Percentiles rank a stretch among this genome's conserved stretches.
Evolutionary conservation across 129 eudicot species (phyloP).

Genomic region (Flaveria trinervia): DNA sequence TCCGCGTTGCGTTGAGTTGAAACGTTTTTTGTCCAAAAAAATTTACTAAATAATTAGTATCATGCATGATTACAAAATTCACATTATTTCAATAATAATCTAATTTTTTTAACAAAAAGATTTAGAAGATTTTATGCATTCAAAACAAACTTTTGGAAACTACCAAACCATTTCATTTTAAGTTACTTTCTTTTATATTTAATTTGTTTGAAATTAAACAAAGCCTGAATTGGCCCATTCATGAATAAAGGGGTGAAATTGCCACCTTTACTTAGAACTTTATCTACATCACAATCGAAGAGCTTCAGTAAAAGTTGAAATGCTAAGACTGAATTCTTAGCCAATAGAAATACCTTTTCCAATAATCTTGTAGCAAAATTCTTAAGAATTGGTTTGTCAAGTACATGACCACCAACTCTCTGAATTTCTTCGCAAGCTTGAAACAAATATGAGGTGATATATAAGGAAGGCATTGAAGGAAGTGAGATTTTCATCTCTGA

Average conservation of each 20-base stretch:
- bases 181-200: background rate
- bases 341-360: slow-evolving; percentile 58
- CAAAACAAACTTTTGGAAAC: background rate
- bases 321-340: background rate
- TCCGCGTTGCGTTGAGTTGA: background rate
- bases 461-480: slow-evolving; percentile 88
- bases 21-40: background rate
- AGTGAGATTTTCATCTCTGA: slow-evolving; percentile 88
- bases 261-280: background rate
- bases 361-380: slow-evolving; percentile 69
- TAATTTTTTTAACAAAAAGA: background rate
- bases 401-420: slow-evolving; percentile 90
- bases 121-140: background rate
- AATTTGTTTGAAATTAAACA: background rate
- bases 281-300: background rate
- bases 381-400: slow-evolving; percentile 74
- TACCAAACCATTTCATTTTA: background rate
- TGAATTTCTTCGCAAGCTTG: slow-evolving; percentile 94
- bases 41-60: background rate
- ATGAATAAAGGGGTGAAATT: background rate
- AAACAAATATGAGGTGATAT: slow-evolving; percentile 69
- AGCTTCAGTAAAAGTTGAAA: background rate
- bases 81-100: background rate
- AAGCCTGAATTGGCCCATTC: background rate
- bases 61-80: background rate